These are phyloP conservation scores for Penicillium polonicum DNA, from an alignment of 2,329 filamentous ascomycete genomes.

Conservation along the genomic window DNA sequence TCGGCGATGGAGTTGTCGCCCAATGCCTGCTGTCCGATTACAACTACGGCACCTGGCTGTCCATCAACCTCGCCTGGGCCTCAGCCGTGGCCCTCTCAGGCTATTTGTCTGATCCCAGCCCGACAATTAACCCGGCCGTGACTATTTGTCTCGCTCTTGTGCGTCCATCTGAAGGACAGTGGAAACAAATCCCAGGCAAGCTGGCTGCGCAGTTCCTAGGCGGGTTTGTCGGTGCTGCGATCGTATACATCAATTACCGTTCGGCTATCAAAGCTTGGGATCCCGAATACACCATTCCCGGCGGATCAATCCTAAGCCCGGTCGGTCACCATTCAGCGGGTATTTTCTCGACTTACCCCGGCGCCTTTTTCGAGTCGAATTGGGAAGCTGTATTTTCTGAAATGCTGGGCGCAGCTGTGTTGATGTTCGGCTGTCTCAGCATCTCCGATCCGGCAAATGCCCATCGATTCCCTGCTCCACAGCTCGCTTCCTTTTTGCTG, in stretches of 20 bases:
- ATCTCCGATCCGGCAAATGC: slow-evolving; percentile 30
- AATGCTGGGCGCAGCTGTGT: slow-evolving; percentile 27
- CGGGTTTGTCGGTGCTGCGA: slow-evolving; percentile 31
- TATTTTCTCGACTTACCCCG: slow-evolving; percentile 31
- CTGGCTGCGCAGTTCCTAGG: slow-evolving; percentile 31
- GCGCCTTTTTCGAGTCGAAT: slow-evolving; percentile 27
- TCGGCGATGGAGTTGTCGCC: slow-evolving; percentile 35
- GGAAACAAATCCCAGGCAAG: slow-evolving; percentile 30
- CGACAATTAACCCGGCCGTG: slow-evolving; percentile 30
- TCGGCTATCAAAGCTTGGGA: slow-evolving; percentile 34
- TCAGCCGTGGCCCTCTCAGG: slow-evolving; percentile 30
- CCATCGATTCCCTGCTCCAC: slow-evolving; percentile 26
- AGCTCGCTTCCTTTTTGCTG: slow-evolving; percentile 29
- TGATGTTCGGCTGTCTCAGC: slow-evolving; percentile 32
- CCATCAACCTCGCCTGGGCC: slow-evolving; percentile 36
- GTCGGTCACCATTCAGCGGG: slow-evolving; percentile 30
- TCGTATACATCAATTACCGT: slow-evolving; percentile 34
- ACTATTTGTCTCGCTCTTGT: slow-evolving; percentile 29
- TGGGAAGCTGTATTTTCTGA: slow-evolving; percentile 36
- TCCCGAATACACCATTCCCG: slow-evolving; percentile 32
- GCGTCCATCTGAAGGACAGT: slow-evolving; percentile 29
- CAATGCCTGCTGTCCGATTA: slow-evolving; percentile 35
- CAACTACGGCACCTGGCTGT: slow-evolving; percentile 35
- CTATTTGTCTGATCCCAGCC: slow-evolving; percentile 30
- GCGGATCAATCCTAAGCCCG: slow-evolving; percentile 31